Evolutionary conservation across 2,329 filamentous ascomycete species (phyloP).

Genomic region (Xylaria sp.): DNA sequence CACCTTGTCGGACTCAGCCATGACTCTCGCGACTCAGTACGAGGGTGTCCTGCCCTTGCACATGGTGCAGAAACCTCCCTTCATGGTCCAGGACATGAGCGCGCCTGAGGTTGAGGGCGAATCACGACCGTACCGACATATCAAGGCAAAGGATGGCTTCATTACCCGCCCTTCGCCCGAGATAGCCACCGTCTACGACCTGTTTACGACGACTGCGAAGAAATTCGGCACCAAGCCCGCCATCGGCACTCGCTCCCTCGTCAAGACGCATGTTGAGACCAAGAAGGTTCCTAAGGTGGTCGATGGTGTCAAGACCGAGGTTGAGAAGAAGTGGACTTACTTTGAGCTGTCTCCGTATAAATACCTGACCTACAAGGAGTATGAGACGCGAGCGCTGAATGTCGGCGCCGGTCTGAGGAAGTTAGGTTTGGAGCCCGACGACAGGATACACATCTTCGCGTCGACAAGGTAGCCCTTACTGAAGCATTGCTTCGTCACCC

Average conservation of each 20-base stretch:
- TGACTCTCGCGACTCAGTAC: slow-evolving; percentile 46
- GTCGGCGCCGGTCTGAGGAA: slow-evolving; percentile 79
- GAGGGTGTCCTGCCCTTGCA: slow-evolving; percentile 63
- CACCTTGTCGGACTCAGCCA: slow-evolving; percentile 31
- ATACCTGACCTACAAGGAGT: slow-evolving; percentile 83
- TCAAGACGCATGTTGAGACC: slow-evolving; percentile 82
- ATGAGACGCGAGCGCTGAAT: slow-evolving; percentile 74
- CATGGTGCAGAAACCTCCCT: slow-evolving; percentile 76
- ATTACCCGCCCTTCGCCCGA: slow-evolving; percentile 72
- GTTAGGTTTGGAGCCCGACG: slow-evolving; percentile 73
- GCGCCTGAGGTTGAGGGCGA: slow-evolving; percentile 78
- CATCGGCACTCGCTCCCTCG: slow-evolving; percentile 76
- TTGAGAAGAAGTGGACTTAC: slow-evolving; percentile 92
- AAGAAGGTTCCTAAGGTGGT: slow-evolving; percentile 92
- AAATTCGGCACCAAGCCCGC: slow-evolving; percentile 72
- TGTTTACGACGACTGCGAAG: slow-evolving; percentile 75
- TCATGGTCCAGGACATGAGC: slow-evolving; percentile 77
- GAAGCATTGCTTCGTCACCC: neutral
- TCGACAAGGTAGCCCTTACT: slow-evolving; percentile 72
- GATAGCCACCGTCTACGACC: slow-evolving; percentile 81
- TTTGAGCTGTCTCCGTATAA: slow-evolving; percentile 84
- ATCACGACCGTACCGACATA: slow-evolving; percentile 83
- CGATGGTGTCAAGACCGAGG: slow-evolving; percentile 80
- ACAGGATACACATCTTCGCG: slow-evolving; percentile 84
- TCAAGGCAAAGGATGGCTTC: slow-evolving; percentile 76